These are phyloP conservation scores for Torulaspora gathmanii DNA, from an alignment of 805 yeast species.

Conservation along the genomic window DNA sequence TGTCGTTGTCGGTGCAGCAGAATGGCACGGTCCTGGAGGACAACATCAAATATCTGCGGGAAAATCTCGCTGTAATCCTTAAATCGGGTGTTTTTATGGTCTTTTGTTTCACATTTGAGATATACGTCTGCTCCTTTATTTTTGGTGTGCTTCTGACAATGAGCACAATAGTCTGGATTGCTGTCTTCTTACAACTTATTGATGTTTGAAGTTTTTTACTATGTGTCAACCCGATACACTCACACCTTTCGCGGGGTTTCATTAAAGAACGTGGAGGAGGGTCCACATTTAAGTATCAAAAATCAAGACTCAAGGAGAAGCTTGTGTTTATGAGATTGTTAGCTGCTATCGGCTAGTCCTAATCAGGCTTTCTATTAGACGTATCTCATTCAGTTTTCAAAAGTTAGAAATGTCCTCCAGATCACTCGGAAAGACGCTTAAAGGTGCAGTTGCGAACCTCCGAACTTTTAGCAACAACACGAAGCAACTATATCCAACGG, in stretches of 20 bases:
- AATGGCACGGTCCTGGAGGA: slow-evolving; percentile 1
- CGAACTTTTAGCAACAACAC: background rate
- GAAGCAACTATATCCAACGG: background rate
- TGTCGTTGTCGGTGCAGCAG: slow-evolving; percentile 1
- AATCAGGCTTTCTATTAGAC: background rate
- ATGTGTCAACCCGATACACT: slow-evolving; percentile 6
- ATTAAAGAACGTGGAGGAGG: slow-evolving; percentile 2
- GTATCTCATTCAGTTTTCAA: background rate
- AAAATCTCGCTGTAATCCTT: slow-evolving; percentile 6
- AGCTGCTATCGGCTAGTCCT: background rate
- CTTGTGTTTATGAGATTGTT: background rate
- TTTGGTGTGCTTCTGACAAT: slow-evolving; percentile 12
- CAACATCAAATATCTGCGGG: slow-evolving; percentile 12
- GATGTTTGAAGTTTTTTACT: background rate
- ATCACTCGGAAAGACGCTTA: slow-evolving; percentile 3
- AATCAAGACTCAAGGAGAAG: background rate
- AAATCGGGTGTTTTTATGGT: slow-evolving; percentile 14
- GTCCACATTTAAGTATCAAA: background rate
- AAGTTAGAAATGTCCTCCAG: slow-evolving; percentile 3
- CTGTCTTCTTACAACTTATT: slow-evolving; percentile 11
- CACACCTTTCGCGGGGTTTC: slow-evolving; percentile 1
- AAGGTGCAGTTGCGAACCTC: background rate
- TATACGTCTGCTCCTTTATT: slow-evolving; percentile 10
- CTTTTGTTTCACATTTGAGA: slow-evolving; percentile 9
- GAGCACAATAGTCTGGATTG: slow-evolving; percentile 13